Evolutionary conservation across 306 rosid species (phyloP).

Genomic region (Phaseolus lunatus): DNA sequence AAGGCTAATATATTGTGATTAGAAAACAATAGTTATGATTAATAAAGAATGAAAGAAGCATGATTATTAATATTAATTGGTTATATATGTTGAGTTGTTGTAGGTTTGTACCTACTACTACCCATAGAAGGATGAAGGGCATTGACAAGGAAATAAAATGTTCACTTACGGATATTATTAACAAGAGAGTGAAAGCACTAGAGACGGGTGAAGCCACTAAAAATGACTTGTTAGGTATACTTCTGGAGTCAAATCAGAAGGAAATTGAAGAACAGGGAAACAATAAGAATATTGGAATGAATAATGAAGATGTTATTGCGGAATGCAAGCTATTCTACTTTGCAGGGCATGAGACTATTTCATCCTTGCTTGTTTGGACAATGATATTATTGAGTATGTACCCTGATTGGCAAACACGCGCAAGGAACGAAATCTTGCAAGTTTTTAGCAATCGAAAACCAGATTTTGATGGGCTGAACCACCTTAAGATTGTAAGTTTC

Average conservation of each 20-base stretch:
- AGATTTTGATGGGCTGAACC: background rate
- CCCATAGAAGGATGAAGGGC: slow-evolving; percentile 40
- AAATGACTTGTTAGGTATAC: slow-evolving; percentile 45
- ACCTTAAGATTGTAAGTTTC: slow-evolving; percentile 40
- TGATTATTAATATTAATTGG: too few species aligned
- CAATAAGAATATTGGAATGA: slow-evolving; percentile 55
- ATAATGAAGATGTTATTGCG: slow-evolving; percentile 49
- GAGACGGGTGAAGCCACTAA: slow-evolving; percentile 47
- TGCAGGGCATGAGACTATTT: slow-evolving; percentile 70
- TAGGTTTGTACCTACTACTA: slow-evolving; percentile 53
- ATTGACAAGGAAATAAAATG: slow-evolving; percentile 36
- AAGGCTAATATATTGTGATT: background rate
- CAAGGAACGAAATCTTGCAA: slow-evolving; percentile 61
- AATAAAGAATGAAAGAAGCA: too few species aligned
- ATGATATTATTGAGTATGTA: slow-evolving; percentile 52
- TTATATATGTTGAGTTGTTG: background rate
- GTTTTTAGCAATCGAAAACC: slow-evolving; percentile 35
- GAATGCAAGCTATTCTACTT: slow-evolving; percentile 67
- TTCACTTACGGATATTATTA: slow-evolving; percentile 43
- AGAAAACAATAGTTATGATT: too few species aligned
- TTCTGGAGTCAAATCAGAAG: slow-evolving; percentile 56
- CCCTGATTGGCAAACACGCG: slow-evolving; percentile 61
- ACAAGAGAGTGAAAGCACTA: slow-evolving; percentile 42
- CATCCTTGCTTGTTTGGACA: slow-evolving; percentile 62
- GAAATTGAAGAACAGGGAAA: slow-evolving; percentile 56